Evolutionary conservation across 352 stramenopile species (phyloP).

Genomic region (Phytopythium sindhum): DNA sequence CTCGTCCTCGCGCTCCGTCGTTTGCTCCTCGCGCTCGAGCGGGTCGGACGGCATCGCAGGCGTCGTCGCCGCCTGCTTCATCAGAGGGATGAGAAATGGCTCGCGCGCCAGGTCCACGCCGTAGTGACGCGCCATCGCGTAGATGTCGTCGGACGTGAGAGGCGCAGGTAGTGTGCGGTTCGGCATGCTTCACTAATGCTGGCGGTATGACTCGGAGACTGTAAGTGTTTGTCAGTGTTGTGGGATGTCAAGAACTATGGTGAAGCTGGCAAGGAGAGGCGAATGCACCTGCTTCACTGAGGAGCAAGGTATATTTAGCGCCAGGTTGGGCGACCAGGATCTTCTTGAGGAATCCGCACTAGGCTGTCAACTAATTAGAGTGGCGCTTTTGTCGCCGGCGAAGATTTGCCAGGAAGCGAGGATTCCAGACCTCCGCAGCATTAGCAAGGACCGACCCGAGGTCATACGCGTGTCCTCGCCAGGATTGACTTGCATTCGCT

Average conservation of each 20-base stretch:
- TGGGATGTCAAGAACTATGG: neutral
- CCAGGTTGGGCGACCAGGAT: too few relatives aligned
- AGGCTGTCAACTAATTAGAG: neutral
- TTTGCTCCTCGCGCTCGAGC: conserved; percentile 10
- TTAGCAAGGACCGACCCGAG: conserved; percentile 20
- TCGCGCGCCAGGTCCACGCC: conserved; percentile 43
- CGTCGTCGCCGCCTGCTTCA: conserved; percentile 45
- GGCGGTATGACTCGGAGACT: neutral
- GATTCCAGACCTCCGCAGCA: conserved; percentile 26
- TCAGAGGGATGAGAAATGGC: conserved; percentile 42
- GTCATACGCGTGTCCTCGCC: conserved; percentile 13
- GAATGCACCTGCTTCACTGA: neutral
- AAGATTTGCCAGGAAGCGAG: conserved; percentile 20
- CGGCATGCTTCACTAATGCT: neutral
- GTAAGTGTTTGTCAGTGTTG: too few relatives aligned
- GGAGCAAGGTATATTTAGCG: neutral
- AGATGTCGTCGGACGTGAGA: conserved; percentile 46
- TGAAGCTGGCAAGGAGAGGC: neutral
- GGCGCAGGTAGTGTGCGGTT: neutral
- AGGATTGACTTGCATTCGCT: neutral
- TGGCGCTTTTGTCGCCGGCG: conserved; percentile 1
- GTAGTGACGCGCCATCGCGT: conserved; percentile 33
- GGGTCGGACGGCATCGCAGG: conserved; percentile 37
- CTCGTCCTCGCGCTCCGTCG: conserved; percentile 18
- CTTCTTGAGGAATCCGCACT: neutral